Percentiles rank a stretch among this genome's conserved stretches.
Conservation (phyloP, 495 filamentous ascomycete species). For the Margaritispora aquatica region DNA sequence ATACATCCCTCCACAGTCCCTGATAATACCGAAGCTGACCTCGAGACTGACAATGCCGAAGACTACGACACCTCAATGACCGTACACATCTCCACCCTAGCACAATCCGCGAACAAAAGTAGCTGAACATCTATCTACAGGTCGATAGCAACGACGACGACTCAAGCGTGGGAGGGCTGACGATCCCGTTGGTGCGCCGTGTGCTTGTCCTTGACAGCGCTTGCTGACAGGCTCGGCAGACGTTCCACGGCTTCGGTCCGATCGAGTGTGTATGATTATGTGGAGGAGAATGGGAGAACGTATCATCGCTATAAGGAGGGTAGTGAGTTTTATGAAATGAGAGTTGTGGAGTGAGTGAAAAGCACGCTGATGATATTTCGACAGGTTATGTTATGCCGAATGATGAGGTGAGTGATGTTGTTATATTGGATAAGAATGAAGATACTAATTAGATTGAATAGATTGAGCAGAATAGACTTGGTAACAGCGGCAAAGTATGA, state of each 20-base stretch:
- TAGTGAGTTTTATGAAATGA: background rate
- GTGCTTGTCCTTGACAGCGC: too few species aligned
- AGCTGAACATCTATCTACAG: background rate
- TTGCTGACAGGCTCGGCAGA: too few species aligned
- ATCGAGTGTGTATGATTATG: background rate
- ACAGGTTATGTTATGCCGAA: constrained; percentile 3
- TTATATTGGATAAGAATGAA: background rate
- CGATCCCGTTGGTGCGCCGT: background rate
- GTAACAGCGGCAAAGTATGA: background rate
- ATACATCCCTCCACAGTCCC: too few species aligned
- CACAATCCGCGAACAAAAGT: background rate
- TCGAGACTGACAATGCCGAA: background rate
- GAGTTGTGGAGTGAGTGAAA: background rate
- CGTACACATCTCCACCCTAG: too few species aligned
- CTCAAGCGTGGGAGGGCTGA: background rate
- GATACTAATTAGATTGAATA: background rate
- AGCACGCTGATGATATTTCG: background rate
- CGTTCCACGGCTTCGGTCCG: background rate
- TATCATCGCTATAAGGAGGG: constrained; percentile 6
- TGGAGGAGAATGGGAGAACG: constrained; percentile 4
- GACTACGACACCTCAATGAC: too few species aligned
- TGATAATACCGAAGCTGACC: too few species aligned
- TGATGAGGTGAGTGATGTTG: constrained; percentile 7
- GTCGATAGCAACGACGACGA: constrained; percentile 2
- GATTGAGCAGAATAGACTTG: constrained; percentile 1